phyloP scores from a whole-genome alignment of 1,139 yeast genomes.

The Kurtzmaniella quercitrusa region DNA sequence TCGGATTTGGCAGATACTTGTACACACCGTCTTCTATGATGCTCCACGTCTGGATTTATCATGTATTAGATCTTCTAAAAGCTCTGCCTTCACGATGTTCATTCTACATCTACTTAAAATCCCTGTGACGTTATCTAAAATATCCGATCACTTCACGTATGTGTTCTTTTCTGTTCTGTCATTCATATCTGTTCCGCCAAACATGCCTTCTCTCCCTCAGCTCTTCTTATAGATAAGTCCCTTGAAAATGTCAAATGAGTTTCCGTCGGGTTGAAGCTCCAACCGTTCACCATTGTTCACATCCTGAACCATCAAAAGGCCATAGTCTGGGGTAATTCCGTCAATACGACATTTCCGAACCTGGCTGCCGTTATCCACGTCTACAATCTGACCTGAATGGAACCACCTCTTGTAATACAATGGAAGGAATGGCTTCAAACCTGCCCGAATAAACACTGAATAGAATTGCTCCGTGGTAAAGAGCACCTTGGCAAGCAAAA shows the following conservation, averaged over 20 bases:
- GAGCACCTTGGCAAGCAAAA: slow-evolving; percentile 65
- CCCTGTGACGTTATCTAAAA: no score
- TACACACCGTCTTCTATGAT: no score
- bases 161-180: no score
- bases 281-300: slow-evolving; percentile 52
- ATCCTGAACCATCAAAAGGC: slow-evolving; percentile 75
- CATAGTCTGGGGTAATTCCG: slow-evolving; percentile 84
- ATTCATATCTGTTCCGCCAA: no score
- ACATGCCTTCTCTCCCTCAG: no score
- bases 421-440: slow-evolving; percentile 66
- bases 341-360: slow-evolving; percentile 50
- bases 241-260: slow-evolving; percentile 90
- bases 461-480: slow-evolving; percentile 61
- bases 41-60: no score
- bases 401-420: slow-evolving; percentile 84
- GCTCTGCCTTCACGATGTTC: no score
- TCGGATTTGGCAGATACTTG: no score
- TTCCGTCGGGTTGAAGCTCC: slow-evolving; percentile 94
- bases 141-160: no score
- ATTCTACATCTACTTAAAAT: no score
- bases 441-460: slow-evolving; percentile 53
- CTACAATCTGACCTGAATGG: slow-evolving; percentile 66
- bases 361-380: slow-evolving; percentile 40
- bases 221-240: slow-evolving; percentile 76
- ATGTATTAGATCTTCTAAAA: no score